Evolutionary conservation across 495 filamentous ascomycete genomes (phyloP).

Genomic region (Hapsidospora chrysogenum): DNA sequence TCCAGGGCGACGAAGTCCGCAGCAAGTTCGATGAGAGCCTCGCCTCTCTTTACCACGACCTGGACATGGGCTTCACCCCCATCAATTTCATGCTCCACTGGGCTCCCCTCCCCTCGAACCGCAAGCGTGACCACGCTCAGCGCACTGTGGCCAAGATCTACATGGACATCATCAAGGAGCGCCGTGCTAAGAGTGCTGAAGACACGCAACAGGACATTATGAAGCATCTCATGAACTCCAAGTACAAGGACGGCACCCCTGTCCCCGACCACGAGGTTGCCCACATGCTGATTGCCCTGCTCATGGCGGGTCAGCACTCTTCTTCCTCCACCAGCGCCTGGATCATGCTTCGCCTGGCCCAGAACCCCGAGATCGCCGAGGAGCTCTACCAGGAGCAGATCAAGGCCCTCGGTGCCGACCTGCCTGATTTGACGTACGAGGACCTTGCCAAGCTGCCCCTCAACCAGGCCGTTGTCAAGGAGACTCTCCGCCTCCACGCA

Average conservation of each 20-base stretch:
- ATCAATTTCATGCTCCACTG: conserved; percentile 78
- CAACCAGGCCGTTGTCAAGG: conserved; percentile 55
- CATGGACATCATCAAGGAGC: conserved; percentile 54
- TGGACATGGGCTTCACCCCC: conserved; percentile 70
- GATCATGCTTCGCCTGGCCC: conserved; percentile 66
- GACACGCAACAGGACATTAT: conserved; percentile 53
- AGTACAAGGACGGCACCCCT: conserved; percentile 54
- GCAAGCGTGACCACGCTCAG: conserved; percentile 61
- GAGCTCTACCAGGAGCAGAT: conserved; percentile 64
- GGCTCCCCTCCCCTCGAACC: conserved; percentile 75
- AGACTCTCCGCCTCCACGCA: conserved; percentile 64
- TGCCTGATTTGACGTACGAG: conserved; percentile 47
- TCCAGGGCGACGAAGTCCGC: conserved; percentile 70
- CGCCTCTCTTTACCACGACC: conserved; percentile 62
- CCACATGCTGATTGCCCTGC: conserved; percentile 81
- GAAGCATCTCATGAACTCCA: conserved; percentile 63
- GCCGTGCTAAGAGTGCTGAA: conserved; percentile 31
- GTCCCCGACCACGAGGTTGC: conserved; percentile 70
- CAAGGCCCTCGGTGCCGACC: conserved; percentile 38
- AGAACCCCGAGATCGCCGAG: conserved; percentile 53
- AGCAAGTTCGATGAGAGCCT: conserved; percentile 56
- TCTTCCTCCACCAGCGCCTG: conserved; percentile 67
- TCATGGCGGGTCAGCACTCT: conserved; percentile 84
- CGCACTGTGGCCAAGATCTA: conserved; percentile 60
- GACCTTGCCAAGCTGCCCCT: conserved; percentile 53